phyloP scores from a whole-genome alignment of 768 basidiomycete species.

The Amanita molliuscula region DNA sequence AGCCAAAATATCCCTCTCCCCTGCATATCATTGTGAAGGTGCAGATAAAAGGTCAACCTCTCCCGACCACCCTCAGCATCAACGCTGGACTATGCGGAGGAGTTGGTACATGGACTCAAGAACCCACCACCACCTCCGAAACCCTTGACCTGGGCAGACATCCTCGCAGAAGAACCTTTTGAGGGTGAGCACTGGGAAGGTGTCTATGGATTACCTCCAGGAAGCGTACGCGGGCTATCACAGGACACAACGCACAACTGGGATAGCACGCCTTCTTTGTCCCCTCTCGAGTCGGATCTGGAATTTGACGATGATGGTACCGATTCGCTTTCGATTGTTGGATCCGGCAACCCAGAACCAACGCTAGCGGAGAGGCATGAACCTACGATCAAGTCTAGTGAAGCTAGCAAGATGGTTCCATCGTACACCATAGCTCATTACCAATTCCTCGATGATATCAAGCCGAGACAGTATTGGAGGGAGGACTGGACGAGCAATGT shows the following conservation, averaged over 20 bases:
- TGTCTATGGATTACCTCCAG: slow-evolving; percentile 43
- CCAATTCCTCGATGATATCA: slow-evolving; percentile 52
- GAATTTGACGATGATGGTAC: slow-evolving; percentile 31
- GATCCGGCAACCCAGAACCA: background rate
- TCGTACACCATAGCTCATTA: slow-evolving; percentile 34
- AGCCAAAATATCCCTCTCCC: slow-evolving; percentile 11
- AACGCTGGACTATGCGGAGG: slow-evolving; percentile 44
- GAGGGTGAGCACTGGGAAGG: slow-evolving; percentile 85
- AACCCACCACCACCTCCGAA: slow-evolving; percentile 33
- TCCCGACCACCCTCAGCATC: slow-evolving; percentile 38
- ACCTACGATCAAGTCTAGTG: background rate
- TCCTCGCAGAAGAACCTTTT: slow-evolving; percentile 73
- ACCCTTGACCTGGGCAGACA: slow-evolving; percentile 64
- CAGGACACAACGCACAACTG: slow-evolving; percentile 32
- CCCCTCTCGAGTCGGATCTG: slow-evolving; percentile 48
- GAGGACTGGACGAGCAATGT: slow-evolving; percentile 48
- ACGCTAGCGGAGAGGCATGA: background rate
- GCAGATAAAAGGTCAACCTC: slow-evolving; percentile 37
- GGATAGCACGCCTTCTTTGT: slow-evolving; percentile 59
- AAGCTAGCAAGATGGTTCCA: slow-evolving; percentile 7
- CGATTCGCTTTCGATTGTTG: slow-evolving; percentile 14
- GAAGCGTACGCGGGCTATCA: slow-evolving; percentile 17
- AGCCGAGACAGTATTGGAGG: slow-evolving; percentile 65
- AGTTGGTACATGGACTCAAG: slow-evolving; percentile 34
- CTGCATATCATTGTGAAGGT: background rate